Base-by-base conservation (phyloP, 176 grass and related monocot species). In the Phoenix roebelenii region DNA sequence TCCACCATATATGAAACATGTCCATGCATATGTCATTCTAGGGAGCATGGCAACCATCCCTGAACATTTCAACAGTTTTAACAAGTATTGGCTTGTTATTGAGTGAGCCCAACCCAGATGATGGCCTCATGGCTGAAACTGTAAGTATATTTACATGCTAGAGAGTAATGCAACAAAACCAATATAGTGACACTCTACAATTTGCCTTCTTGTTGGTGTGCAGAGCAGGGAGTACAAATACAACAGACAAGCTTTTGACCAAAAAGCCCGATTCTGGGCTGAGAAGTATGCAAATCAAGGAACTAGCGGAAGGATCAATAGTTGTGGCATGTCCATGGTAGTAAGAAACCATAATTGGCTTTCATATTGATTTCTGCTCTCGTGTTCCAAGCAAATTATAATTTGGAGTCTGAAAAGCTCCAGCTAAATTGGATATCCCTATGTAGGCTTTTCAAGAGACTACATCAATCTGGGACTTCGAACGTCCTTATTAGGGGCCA, bases 141-240 rank as follows among this genome's bases (percentile, higher is more conserved):
- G 86, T 90, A 85, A 85, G 80, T 54, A 80, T 54, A 24, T 61
- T 73, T 50, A 15, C 17, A 23, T 51, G 52, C 6, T 44, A 44
- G 35, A 44, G 1, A 14, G 35, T 14, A 12, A 44, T 44, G 35
- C 35, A 44, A 12, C 35, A 44, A 44, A 44, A 44, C 35, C 35
- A 14, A 44, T 1, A 12, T 12, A 44, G 5, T 44, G 2, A 44
- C 7, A 10, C 35, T 44, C 72, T 56, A 18, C 14, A 24, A 24
- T 51, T 56, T 62, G 61, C 60, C 3, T 65, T 61, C 52, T 52
- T 73, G 69, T 68, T 5, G 71, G 18, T 75, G 58, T 49, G 66
- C 69, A 96, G 91, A 90, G 83, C 64, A 82, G 65, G 60, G 83
- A 90, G 60, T 96, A 85, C 72, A 90, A 87, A 76, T 96, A 90